A percentile compares a stretch with the other conserved stretches of the same genome.
phyloP scores from a whole-genome alignment of 176 grass and related monocot species.

The Juncus effusus region DNA sequence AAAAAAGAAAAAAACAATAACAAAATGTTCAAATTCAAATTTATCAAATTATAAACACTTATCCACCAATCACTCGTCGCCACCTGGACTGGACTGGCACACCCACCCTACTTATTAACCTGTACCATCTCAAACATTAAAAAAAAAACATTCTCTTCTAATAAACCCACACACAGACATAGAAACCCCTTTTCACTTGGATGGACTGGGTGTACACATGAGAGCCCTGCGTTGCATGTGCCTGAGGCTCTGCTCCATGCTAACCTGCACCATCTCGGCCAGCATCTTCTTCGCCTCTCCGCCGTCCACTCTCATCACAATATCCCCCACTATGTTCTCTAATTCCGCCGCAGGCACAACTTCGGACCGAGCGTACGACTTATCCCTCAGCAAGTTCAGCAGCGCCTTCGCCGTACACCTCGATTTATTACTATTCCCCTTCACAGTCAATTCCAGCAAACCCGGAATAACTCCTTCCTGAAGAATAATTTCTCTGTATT shows the following conservation, averaged over 20 bases:
- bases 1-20: too few species aligned
- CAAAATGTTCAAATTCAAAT: slow-evolving; percentile 20
- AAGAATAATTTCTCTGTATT: slow-evolving; percentile 69
- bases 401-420: slow-evolving; percentile 57
- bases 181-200: slow-evolving; percentile 1
- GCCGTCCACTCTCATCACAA: slow-evolving; percentile 70
- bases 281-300: slow-evolving; percentile 98
- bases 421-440: slow-evolving; percentile 65
- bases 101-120: slow-evolving; percentile 27
- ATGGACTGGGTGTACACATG: slow-evolving; percentile 21
- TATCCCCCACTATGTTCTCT: slow-evolving; percentile 77
- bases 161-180: not conserved
- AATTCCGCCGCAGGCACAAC: slow-evolving; percentile 47
- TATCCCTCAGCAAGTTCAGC: slow-evolving; percentile 59
- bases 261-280: slow-evolving; percentile 92
- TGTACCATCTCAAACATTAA: not conserved
- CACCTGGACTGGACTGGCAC: slow-evolving; percentile 48
- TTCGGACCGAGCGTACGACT: slow-evolving; percentile 42
- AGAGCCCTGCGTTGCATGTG: slow-evolving; percentile 81
- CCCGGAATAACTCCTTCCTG: slow-evolving; percentile 81
- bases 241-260: slow-evolving; percentile 98
- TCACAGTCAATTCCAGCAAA: slow-evolving; percentile 76
- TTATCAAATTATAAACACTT: slow-evolving; percentile 29
- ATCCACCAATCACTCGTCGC: slow-evolving; percentile 36
- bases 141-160: not conserved